phyloP scores from a whole-genome alignment of 306 rosid genomes.

The Crotalaria pallida region DNA sequence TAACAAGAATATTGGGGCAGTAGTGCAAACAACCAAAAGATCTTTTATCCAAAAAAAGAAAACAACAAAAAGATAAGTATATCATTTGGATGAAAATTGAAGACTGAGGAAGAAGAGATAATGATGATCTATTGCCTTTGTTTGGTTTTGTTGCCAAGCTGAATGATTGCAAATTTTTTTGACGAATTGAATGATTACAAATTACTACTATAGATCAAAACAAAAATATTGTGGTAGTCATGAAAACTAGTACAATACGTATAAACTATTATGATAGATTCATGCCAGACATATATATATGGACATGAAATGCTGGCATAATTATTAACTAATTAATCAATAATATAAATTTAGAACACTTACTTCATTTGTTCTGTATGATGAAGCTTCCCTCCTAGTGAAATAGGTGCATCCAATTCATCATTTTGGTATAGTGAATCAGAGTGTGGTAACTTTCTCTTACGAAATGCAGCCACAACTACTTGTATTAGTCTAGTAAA shows the following conservation, averaged over 20 bases:
- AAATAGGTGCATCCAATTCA: slow-evolving; percentile 61
- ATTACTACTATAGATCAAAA: background rate
- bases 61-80: background rate
- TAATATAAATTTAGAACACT: no score
- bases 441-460: slow-evolving; percentile 46
- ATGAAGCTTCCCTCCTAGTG: slow-evolving; percentile 56
- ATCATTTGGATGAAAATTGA: no score
- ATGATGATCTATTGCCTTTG: background rate
- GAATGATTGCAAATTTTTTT: no score
- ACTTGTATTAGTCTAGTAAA: slow-evolving; percentile 84
- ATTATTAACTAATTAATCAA: no score
- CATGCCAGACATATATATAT: background rate
- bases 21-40: no score
- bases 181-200: no score
- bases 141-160: slow-evolving; percentile 3
- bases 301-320: no score
- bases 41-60: no score
- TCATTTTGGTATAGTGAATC: slow-evolving; percentile 53
- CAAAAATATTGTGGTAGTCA: background rate
- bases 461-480: slow-evolving; percentile 54
- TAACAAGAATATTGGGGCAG: no score
- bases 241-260: no score
- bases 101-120: no score
- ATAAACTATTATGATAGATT: background rate
- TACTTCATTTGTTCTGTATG: slow-evolving; percentile 66